Evolutionary conservation across 73 alveolate genomes (phyloP), one percentile per base, ranked within the genome.

Genomic region (Paramecium sexaurelia): DNA sequence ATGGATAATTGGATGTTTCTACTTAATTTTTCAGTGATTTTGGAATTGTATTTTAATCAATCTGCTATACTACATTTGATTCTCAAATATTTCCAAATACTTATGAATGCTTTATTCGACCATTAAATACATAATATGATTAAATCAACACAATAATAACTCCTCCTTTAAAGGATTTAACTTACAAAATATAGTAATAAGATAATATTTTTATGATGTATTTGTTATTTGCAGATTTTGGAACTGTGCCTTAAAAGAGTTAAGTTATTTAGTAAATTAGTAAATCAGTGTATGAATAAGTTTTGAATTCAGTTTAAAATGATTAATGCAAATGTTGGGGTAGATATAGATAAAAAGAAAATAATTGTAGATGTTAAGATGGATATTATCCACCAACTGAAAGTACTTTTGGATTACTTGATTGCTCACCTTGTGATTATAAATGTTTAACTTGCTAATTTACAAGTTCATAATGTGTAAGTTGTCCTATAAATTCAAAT

Each of bases 301-400:
- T 61, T 10, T 29, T 61, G 24, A 61, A 61, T 61, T 61, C 37
- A 32, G 43, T 29, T 3, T 61, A 61, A 11, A 32, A 61, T 29
- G 37, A 26, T 61, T 15, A 61, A 29, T 61, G 83, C 15, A 61
- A 29, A 29, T 61, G 83, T 61, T 61, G 83, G 83, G 83, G 83
- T 10, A 26, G 83, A 61, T 61, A 61, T 8, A 61, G 83, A 61
- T 29, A 29, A 29, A 29, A 61, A 7, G 83, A 32, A 11, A 29
- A 61, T 26, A 61, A 61, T 61, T 61, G 83, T 32, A 61, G 83
- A 20, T 61, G 83, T 19, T 61, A 61, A 61, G 37, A 26, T 29
- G 83, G 83, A 9, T 61, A 61, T 61, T 61, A 61, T 61, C 83
- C 83, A 61, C 83, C 83, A 61, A 19, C 83, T 9, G 37, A 61